Conservation (phyloP, 371 early-diverging fungal genomes). For the Entomophthora muscae region DNA sequence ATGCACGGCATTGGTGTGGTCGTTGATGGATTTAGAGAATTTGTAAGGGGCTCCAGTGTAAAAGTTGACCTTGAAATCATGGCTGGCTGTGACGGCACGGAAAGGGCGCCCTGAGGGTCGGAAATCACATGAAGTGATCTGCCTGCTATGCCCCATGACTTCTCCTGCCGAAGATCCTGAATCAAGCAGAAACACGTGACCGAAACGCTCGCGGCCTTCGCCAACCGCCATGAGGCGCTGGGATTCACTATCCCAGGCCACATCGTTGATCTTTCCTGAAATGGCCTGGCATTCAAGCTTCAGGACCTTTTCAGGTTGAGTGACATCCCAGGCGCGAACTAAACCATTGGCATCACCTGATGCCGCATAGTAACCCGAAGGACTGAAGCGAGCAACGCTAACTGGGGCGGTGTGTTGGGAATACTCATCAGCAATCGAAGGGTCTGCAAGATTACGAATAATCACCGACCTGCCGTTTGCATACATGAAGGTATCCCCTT, state of each 20-base stretch:
- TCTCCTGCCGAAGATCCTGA: conserved; percentile 82
- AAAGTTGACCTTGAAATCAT: conserved; percentile 79
- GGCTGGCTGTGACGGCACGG: conserved; percentile 81
- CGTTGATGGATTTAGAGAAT: conserved; percentile 43
- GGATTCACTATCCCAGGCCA: conserved; percentile 90
- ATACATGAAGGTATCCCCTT: conserved; percentile 70
- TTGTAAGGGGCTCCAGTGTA: conserved; percentile 85
- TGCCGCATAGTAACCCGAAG: conserved; percentile 87
- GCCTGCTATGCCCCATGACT: conserved; percentile 77
- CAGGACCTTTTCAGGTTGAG: conserved; percentile 62
- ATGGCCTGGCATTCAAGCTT: conserved; percentile 62
- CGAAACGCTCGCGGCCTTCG: conserved; percentile 81
- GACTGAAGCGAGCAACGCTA: conserved; percentile 79
- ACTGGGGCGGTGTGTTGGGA: conserved; percentile 54
- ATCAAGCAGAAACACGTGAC: conserved; percentile 78
- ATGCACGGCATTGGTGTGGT: conserved; percentile 79
- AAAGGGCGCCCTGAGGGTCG: conserved; percentile 63
- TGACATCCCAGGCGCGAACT: conserved; percentile 86
- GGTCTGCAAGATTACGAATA: conserved; percentile 73
- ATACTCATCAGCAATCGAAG: conserved; percentile 65
- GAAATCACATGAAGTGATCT: conserved; percentile 68
- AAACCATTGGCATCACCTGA: conserved; percentile 82
- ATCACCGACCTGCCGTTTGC: conserved; percentile 79
- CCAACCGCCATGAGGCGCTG: conserved; percentile 90
- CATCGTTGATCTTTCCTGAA: conserved; percentile 63